Percentiles rank a stretch among this genome's conserved stretches.
Evolutionary conservation across 2,329 filamentous ascomycete species (phyloP).

Genomic region (Colletotrichum tabaci): DNA sequence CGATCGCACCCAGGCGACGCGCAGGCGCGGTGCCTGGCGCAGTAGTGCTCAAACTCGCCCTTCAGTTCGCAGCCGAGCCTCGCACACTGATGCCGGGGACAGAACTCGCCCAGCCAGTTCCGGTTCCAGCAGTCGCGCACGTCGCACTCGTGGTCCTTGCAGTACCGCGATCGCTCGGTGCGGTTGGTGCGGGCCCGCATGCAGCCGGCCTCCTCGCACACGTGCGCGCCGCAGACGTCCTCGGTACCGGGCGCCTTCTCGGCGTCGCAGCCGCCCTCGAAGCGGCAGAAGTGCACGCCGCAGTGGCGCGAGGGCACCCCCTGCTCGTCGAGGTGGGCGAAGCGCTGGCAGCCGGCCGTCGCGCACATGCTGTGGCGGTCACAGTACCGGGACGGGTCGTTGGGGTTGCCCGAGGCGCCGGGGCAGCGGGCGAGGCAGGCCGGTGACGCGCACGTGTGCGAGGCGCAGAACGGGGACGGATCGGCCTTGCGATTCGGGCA

Average conservation of each 20-base stretch:
- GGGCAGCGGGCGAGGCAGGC: slow-evolving; percentile 47
- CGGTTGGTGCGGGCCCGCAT: slow-evolving; percentile 36
- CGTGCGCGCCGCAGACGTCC: slow-evolving; percentile 45
- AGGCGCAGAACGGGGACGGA: slow-evolving; percentile 44
- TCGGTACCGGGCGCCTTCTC: slow-evolving; percentile 41
- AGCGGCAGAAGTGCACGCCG: slow-evolving; percentile 49
- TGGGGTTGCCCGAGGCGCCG: slow-evolving; percentile 36
- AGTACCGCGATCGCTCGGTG: slow-evolving; percentile 34
- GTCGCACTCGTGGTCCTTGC: slow-evolving; percentile 48
- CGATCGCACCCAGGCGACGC: slow-evolving; percentile 33
- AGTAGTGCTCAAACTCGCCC: slow-evolving; percentile 43
- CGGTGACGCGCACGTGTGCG: slow-evolving; percentile 48
- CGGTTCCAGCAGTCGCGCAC: slow-evolving; percentile 45
- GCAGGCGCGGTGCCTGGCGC: slow-evolving; percentile 44
- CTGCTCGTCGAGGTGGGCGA: slow-evolving; percentile 48
- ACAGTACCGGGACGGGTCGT: slow-evolving; percentile 47
- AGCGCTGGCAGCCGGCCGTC: slow-evolving; percentile 44
- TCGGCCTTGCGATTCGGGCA: slow-evolving; percentile 44
- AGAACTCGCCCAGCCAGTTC: slow-evolving; percentile 45
- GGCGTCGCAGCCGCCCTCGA: slow-evolving; percentile 45
- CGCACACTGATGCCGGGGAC: slow-evolving; percentile 48
- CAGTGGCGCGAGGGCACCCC: slow-evolving; percentile 48
- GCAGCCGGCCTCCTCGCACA: slow-evolving; percentile 46
- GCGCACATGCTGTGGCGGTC: slow-evolving; percentile 49
- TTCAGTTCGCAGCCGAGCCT: slow-evolving; percentile 47